Percentiles rank a stretch among this genome's conserved stretches.
Conservation (phyloP, 257 asterid species). For the Lycium ferocissimum region DNA sequence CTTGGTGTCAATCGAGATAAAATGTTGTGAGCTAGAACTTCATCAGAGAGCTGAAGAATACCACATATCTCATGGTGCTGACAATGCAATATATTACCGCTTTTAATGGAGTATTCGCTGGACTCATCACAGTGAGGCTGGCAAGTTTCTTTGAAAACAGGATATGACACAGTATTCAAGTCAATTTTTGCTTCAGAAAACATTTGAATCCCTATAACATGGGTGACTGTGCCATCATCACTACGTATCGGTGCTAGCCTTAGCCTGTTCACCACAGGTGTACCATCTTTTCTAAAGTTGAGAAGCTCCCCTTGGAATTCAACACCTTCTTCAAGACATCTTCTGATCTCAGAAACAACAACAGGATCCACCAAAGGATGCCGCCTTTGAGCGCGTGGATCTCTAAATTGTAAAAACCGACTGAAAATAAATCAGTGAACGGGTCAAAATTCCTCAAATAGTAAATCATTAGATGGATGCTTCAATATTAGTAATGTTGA, state of each 20-base stretch:
- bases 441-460: constrained; percentile 32
- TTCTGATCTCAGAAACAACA: constrained; percentile 84
- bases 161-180: constrained; percentile 74
- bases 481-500: constrained; percentile 15
- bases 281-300: constrained; percentile 92
- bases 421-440: constrained; percentile 50
- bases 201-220: constrained; percentile 76
- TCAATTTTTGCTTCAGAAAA: constrained; percentile 78
- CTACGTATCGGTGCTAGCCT: constrained; percentile 76
- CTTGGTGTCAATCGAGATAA: constrained; percentile 81
- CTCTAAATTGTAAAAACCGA: constrained; percentile 92
- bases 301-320: constrained; percentile 95
- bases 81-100: constrained; percentile 43
- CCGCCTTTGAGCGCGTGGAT: constrained; percentile 84
- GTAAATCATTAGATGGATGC: constrained; percentile 11
- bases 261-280: constrained; percentile 80
- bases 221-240: constrained; percentile 84
- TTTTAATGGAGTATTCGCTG: constrained; percentile 45
- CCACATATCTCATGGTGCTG: constrained; percentile 57
- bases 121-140: constrained; percentile 45
- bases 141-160: constrained; percentile 75
- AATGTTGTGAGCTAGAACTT: constrained; percentile 85
- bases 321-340: constrained; percentile 82
- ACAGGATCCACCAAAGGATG: constrained; percentile 97
- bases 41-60: constrained; percentile 83